phyloP scores from a whole-genome alignment of 441 rosid genomes.

The Corymbia calophylla region DNA sequence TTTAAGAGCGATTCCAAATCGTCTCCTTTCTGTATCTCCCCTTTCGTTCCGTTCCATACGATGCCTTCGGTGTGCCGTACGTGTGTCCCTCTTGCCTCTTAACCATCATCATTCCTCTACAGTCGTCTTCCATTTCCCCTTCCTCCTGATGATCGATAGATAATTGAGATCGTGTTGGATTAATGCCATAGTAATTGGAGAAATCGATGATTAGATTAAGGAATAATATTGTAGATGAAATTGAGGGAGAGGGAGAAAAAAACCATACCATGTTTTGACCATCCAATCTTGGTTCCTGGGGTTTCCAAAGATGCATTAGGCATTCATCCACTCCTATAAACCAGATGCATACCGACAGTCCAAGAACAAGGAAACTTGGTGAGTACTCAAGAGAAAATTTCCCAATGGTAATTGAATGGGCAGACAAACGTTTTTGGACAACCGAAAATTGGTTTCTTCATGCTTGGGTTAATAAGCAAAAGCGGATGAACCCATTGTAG shows the following conservation, averaged over 20 bases:
- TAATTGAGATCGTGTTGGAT: background rate
- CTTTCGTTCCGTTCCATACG: background rate
- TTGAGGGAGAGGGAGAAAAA: background rate
- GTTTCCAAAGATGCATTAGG: background rate
- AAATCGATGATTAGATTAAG: background rate
- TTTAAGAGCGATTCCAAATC: background rate
- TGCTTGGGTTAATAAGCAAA: background rate
- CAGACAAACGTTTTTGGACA: background rate
- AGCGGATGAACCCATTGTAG: background rate
- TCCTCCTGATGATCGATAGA: background rate
- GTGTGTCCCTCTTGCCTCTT: background rate
- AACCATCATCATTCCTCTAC: background rate
- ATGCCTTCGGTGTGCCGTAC: background rate
- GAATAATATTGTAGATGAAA: background rate
- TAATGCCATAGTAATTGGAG: background rate
- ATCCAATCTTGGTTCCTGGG: background rate
- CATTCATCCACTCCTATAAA: background rate
- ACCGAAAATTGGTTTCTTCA: background rate
- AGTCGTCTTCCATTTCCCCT: background rate
- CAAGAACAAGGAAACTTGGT: background rate
- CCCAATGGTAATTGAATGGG: background rate
- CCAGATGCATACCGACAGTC: background rate
- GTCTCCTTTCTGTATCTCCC: background rate
- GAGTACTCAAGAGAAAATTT: background rate
- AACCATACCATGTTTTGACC: background rate